Percentiles rank a stretch among this genome's conserved stretches.
Evolutionary conservation across 2,329 filamentous ascomycete genomes (phyloP).

Genomic region (Rugonectria rugulosa): DNA sequence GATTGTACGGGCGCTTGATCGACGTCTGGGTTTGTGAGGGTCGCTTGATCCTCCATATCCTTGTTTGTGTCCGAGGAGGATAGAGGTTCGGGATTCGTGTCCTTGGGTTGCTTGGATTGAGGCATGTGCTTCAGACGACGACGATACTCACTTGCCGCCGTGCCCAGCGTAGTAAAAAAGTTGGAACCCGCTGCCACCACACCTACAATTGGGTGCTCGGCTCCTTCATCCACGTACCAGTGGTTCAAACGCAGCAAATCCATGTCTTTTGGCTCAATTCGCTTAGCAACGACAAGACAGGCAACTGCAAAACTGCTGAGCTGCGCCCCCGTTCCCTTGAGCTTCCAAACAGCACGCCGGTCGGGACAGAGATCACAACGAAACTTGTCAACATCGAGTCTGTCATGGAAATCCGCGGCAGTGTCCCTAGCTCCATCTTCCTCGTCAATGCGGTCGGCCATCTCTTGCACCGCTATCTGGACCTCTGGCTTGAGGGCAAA

Average conservation of each 20-base stretch:
- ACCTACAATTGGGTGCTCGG: conserved; percentile 69
- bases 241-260: conserved; percentile 58
- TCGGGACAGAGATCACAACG: conserved; percentile 66
- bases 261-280: conserved; percentile 64
- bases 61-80: neutral
- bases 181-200: conserved; percentile 68
- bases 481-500: conserved; percentile 60
- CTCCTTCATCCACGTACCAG: conserved; percentile 71
- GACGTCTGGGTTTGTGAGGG: conserved; percentile 7
- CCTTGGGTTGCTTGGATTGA: neutral
- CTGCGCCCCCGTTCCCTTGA: conserved; percentile 61
- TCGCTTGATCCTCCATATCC: conserved; percentile 8
- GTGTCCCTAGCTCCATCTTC: conserved; percentile 63
- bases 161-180: conserved; percentile 67
- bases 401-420: conserved; percentile 61
- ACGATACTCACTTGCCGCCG: conserved; percentile 30
- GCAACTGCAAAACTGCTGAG: conserved; percentile 69
- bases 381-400: conserved; percentile 60
- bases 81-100: neutral
- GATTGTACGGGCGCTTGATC: neutral
- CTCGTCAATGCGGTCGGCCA: conserved; percentile 60
- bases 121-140: conserved; percentile 22
- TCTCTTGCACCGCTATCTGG: conserved; percentile 44
- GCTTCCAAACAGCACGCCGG: conserved; percentile 67
- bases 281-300: conserved; percentile 61